Evolutionary conservation across 192 early-diverging fungal species (phyloP).

Genomic region (Oehlia diaphana): DNA sequence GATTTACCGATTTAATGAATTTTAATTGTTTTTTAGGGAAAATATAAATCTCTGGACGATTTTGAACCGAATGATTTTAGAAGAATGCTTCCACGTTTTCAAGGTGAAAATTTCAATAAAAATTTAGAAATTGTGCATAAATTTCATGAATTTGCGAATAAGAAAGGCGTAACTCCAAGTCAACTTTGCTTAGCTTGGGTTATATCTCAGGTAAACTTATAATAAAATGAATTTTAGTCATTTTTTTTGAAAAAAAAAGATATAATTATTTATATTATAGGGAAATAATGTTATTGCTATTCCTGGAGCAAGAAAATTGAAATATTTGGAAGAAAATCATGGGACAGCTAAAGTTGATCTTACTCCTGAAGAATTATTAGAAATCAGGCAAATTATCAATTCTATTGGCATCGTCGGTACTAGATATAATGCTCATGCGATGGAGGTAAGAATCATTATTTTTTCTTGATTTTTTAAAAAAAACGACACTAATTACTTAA

Average conservation of each 20-base stretch:
- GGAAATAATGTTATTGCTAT: conserved; percentile 39
- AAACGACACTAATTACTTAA: no score
- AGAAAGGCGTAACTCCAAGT: conserved; percentile 48
- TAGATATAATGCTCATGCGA: background rate
- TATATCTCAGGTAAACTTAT: conserved; percentile 61
- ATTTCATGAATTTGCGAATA: conserved; percentile 49
- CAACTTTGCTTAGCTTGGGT: conserved; percentile 71
- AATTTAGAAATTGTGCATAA: conserved; percentile 61
- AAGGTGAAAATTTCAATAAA: conserved; percentile 56
- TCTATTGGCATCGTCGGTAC: background rate
- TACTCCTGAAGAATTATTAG: conserved; percentile 33
- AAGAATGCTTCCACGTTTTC: conserved; percentile 54
- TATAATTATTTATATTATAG: no score
- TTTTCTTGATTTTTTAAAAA: no score
- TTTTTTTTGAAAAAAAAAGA: no score
- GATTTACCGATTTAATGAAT: conserved; percentile 7
- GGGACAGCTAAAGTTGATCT: conserved; percentile 38
- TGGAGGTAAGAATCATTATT: no score
- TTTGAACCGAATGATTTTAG: conserved; percentile 57
- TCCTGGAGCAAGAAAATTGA: conserved; percentile 55
- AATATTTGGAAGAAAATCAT: conserved; percentile 46
- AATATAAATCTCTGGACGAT: conserved; percentile 53
- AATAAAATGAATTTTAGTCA: no score
- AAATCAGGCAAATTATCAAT: conserved; percentile 33
- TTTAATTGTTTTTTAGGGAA: conserved; percentile 56